Percentiles rank a stretch among this genome's conserved stretches.
Conservation (phyloP, 1,139 yeast species). For the Meyerozyma guilliermondii region DNA sequence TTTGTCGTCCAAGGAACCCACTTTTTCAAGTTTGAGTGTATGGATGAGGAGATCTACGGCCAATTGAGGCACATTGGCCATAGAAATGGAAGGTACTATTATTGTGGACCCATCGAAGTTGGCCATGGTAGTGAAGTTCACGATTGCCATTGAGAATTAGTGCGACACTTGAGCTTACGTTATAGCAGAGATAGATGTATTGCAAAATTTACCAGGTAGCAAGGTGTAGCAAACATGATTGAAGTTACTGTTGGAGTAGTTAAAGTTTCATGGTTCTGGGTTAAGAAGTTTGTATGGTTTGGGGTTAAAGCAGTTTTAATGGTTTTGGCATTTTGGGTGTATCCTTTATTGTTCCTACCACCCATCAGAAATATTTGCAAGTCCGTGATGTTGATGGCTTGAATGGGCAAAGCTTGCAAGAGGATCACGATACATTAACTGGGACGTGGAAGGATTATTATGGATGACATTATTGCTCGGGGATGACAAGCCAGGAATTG, state of each 20-base stretch:
- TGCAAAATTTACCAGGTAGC: too few relatives aligned
- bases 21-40: constrained; percentile 46
- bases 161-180: background rate
- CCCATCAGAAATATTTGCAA: background rate
- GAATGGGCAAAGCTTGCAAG: background rate
- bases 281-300: too few relatives aligned
- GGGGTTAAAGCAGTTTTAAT: too few relatives aligned
- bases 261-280: too few relatives aligned
- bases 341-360: background rate
- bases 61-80: constrained; percentile 89
- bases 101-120: constrained; percentile 22
- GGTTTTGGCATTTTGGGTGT: too few relatives aligned
- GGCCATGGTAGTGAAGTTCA: background rate
- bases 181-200: background rate
- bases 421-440: background rate
- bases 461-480: background rate
- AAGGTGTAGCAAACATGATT: background rate
- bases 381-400: background rate
- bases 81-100: constrained; percentile 73
- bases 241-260: too few relatives aligned
- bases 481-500: background rate
- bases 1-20: constrained; percentile 53
- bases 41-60: constrained; percentile 70
- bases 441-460: background rate
- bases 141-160: background rate